phyloP scores from a whole-genome alignment of 2,329 filamentous ascomycete species.

The Aschersonia sp. region DNA sequence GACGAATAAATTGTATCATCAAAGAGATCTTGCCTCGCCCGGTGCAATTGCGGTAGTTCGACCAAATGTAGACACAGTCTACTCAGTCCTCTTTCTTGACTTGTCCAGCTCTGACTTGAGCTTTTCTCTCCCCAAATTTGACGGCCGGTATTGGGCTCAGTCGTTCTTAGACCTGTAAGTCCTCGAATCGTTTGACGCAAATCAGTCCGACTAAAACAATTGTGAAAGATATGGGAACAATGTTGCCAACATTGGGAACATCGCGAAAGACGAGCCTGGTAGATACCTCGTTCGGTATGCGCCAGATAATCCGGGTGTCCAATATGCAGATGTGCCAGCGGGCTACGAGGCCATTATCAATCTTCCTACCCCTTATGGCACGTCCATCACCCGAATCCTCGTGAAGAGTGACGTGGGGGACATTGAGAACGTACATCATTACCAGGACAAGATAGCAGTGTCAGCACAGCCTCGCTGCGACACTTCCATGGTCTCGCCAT shows the following conservation, averaged over 20 bases:
- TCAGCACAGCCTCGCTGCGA: not conserved
- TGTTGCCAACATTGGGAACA: conserved; percentile 12
- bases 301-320: conserved; percentile 3
- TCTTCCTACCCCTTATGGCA: conserved; percentile 3
- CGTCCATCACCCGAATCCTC: not conserved
- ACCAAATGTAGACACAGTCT: conserved; percentile 3
- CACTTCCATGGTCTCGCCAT: not conserved
- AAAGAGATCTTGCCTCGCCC: not conserved
- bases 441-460: conserved; percentile 1
- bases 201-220: not conserved
- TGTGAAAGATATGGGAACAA: conserved; percentile 12
- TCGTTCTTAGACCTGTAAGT: conserved; percentile 15
- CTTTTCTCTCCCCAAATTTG: conserved; percentile 9
- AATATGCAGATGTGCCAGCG: not conserved
- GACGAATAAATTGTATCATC: conserved; percentile 1
- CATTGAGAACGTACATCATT: not conserved
- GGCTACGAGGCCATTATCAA: conserved; percentile 2
- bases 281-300: conserved; percentile 3
- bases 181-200: not conserved
- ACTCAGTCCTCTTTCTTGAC: conserved; percentile 6
- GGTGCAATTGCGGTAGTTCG: not conserved
- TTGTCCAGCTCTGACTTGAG: conserved; percentile 11
- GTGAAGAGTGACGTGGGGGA: not conserved
- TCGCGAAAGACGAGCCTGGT: conserved; percentile 1
- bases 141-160: conserved; percentile 8